These are phyloP conservation scores for Candida mesenterica DNA, from an alignment of 1,139 yeast species.

Conservation along the genomic window DNA sequence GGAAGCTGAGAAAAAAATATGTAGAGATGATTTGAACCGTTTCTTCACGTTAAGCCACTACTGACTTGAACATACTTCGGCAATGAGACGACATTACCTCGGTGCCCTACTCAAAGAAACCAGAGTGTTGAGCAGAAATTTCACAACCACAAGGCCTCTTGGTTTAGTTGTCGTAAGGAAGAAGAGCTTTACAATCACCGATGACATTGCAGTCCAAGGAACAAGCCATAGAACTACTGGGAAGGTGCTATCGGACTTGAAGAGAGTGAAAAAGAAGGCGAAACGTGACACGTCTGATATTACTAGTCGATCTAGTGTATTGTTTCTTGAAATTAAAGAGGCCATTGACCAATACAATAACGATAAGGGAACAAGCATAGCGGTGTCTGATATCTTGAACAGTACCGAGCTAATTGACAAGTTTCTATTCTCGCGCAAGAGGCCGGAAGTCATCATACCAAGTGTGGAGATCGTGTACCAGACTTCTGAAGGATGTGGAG, in stretches of 20 bases:
- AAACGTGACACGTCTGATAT: slow-evolving; percentile 30
- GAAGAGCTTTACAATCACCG: slow-evolving; percentile 3
- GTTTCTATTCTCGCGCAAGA: slow-evolving; percentile 23
- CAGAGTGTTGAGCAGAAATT: background rate
- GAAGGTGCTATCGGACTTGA: slow-evolving; percentile 13
- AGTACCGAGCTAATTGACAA: slow-evolving; percentile 25
- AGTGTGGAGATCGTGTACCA: slow-evolving; percentile 28
- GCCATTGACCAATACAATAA: slow-evolving; percentile 17
- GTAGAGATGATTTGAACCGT: slow-evolving; percentile 1
- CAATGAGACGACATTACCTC: too few species aligned
- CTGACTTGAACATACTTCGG: too few species aligned
- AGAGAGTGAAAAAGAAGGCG: slow-evolving; percentile 17
- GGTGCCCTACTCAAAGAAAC: background rate
- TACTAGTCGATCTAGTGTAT: slow-evolving; percentile 26
- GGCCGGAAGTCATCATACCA: slow-evolving; percentile 21
- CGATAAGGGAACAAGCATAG: slow-evolving; percentile 8
- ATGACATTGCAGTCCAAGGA: slow-evolving; percentile 1
- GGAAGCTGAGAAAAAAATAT: slow-evolving; percentile 1
- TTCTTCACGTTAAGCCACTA: too few species aligned
- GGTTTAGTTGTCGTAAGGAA: slow-evolving; percentile 7
- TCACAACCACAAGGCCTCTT: slow-evolving; percentile 2
- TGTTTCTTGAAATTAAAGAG: slow-evolving; percentile 25
- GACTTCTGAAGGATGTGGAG: slow-evolving; percentile 39
- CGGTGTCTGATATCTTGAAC: slow-evolving; percentile 21
- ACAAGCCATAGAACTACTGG: slow-evolving; percentile 1